Evolutionary conservation across 805 yeast genomes (phyloP).

Genomic region (Yarrowia divulgata): DNA sequence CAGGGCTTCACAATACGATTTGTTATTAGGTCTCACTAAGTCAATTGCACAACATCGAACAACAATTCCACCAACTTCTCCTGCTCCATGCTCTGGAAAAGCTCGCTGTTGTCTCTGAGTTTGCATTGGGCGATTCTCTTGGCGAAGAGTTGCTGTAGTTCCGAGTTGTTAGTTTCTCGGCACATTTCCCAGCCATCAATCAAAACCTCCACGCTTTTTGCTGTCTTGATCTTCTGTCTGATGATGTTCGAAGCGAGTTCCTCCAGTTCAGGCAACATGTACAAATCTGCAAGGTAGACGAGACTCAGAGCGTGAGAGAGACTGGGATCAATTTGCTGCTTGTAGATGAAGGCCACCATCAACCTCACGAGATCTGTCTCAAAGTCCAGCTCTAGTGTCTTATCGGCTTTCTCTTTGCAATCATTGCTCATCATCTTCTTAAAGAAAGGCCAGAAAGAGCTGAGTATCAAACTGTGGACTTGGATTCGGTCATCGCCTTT

Average conservation of each 20-base stretch:
- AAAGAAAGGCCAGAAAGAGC: not conserved
- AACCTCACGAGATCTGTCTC: not conserved
- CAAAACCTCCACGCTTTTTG: not conserved
- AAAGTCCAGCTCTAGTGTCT: not conserved
- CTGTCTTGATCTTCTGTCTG: not conserved
- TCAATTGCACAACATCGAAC: not conserved
- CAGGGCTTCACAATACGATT: no score
- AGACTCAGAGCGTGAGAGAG: not conserved
- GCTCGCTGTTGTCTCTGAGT: not conserved
- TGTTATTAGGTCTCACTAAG: no score
- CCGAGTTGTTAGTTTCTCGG: not conserved
- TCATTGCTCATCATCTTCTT: not conserved
- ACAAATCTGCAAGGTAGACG: no score
- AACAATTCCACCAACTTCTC: not conserved
- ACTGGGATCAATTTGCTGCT: not conserved
- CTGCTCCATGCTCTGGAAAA: not conserved
- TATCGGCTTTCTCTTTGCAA: not conserved
- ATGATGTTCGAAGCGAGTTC: not conserved
- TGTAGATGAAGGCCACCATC: not conserved
- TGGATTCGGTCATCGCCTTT: not conserved
- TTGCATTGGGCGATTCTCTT: not conserved
- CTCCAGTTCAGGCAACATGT: not conserved
- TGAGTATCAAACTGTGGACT: not conserved
- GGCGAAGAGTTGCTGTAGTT: not conserved
- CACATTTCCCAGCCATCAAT: not conserved